Percentiles rank a stretch among this genome's conserved stretches.
Evolutionary conservation across 176 grass and related monocot genomes (phyloP).

Genomic region (Echinochloa phyllopogon): DNA sequence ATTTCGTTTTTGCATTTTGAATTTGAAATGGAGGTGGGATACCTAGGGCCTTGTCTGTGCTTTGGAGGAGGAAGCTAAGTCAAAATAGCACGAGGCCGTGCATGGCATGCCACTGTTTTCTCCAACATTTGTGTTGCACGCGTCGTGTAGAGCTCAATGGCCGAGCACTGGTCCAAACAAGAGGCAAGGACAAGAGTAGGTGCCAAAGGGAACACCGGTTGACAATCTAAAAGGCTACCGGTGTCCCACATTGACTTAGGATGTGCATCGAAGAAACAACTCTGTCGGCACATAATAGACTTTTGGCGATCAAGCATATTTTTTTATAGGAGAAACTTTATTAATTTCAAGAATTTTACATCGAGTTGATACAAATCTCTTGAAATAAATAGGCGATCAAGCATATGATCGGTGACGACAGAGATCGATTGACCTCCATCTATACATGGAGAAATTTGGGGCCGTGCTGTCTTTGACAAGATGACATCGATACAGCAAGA

Average conservation of each 20-base stretch:
- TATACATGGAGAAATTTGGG: neutral
- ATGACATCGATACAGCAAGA: neutral
- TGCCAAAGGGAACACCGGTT: neutral
- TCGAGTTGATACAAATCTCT: too few relatives aligned
- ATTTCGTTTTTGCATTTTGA: neutral
- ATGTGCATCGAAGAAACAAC: neutral
- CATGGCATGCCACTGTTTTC: neutral
- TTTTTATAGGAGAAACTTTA: too few relatives aligned
- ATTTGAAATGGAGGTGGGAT: neutral
- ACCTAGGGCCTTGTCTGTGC: neutral
- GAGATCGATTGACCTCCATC: constrained; percentile 8
- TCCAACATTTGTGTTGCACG: neutral
- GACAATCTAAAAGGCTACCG: neutral
- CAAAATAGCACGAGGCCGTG: neutral
- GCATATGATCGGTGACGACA: neutral
- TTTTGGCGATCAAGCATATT: neutral
- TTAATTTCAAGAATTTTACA: too few relatives aligned
- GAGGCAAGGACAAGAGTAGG: constrained; percentile 32
- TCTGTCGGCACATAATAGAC: neutral
- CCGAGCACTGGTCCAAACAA: constrained; percentile 1
- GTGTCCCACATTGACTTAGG: constrained; percentile 27
- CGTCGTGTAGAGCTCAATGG: neutral
- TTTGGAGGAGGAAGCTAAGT: neutral
- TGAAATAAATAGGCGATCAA: too few relatives aligned
- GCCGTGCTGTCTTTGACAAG: neutral